Percentiles rank a stretch among this genome's conserved stretches.
Evolutionary conservation across 768 basidiomycete genomes (phyloP).

Genomic region (Baorangia bicolor): DNA sequence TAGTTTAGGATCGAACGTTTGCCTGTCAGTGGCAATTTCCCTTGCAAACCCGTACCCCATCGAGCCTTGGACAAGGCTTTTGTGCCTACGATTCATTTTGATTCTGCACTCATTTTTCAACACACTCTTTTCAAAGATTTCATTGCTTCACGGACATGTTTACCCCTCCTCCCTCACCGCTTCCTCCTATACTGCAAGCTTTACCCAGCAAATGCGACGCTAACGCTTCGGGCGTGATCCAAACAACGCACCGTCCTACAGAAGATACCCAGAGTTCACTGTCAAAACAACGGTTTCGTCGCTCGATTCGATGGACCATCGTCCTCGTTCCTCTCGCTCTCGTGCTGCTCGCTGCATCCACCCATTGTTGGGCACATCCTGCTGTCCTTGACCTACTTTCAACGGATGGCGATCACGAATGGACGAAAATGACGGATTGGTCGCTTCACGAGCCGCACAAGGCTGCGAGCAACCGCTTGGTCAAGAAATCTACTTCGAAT

Average conservation of each 20-base stretch:
- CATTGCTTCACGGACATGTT: conserved; percentile 31
- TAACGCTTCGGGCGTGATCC: conserved; percentile 3
- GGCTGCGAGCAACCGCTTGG: neutral
- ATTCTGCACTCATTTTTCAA: conserved; percentile 30
- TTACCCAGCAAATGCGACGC: neutral
- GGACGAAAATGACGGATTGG: conserved; percentile 36
- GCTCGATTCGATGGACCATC: conserved; percentile 44
- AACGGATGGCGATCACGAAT: conserved; percentile 25
- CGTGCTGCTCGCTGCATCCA: conserved; percentile 51
- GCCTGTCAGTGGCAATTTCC: neutral
- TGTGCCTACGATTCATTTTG: conserved; percentile 11
- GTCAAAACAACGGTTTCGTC: conserved; percentile 41
- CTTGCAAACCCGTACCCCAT: neutral
- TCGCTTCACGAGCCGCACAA: conserved; percentile 44
- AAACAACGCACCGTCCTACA: neutral
- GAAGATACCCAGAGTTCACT: neutral
- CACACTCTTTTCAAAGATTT: conserved; percentile 25
- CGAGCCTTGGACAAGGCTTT: conserved; percentile 4
- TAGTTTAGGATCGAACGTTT: conserved; percentile 4
- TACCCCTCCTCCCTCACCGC: conserved; percentile 44
- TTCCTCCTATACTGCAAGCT: conserved; percentile 21
- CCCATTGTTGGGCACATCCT: conserved; percentile 51
- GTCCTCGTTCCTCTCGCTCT: conserved; percentile 57
- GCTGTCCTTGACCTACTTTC: conserved; percentile 44
- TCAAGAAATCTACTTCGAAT: conserved; percentile 10